Evolutionary conservation across 1,284 basidiomycete genomes (phyloP).

Genomic region (Ceratobasidium sp.): DNA sequence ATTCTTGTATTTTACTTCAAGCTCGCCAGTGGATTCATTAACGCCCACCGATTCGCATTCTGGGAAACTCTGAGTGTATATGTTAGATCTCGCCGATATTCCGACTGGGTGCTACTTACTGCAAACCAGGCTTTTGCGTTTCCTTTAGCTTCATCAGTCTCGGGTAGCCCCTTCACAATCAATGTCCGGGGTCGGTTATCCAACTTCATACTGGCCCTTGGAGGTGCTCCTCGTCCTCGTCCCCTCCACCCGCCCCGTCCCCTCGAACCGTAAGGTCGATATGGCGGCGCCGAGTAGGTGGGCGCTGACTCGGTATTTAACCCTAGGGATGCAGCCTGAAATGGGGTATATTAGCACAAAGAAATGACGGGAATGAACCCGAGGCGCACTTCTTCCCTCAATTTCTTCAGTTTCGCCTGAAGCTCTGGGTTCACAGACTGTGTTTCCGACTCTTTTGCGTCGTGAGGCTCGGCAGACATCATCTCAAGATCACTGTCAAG

Average conservation of each 20-base stretch:
- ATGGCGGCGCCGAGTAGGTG: constrained; percentile 47
- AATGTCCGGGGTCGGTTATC: constrained; percentile 90
- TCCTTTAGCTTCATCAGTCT: constrained; percentile 59
- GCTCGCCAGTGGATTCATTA: constrained; percentile 57
- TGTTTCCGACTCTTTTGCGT: constrained; percentile 50
- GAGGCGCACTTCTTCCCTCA: constrained; percentile 45
- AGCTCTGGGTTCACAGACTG: constrained; percentile 50
- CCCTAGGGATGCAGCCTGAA: constrained; percentile 79
- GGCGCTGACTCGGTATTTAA: constrained; percentile 58
- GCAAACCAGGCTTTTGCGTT: constrained; percentile 83
- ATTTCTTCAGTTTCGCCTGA: constrained; percentile 41
- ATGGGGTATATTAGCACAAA: constrained; percentile 20
- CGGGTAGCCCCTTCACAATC: constrained; percentile 67
- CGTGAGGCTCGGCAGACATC: constrained; percentile 29
- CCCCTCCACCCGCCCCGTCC: constrained; percentile 49
- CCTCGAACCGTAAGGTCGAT: constrained; percentile 49
- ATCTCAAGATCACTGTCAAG: constrained; percentile 38
- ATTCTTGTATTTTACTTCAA: constrained; percentile 70
- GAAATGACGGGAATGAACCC: not conserved
- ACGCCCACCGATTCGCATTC: constrained; percentile 68
- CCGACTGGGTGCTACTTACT: constrained; percentile 53
- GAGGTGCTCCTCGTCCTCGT: constrained; percentile 59
- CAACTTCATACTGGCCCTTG: constrained; percentile 77
- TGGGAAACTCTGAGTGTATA: constrained; percentile 60
- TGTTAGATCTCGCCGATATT: not conserved